Conservation (phyloP, 139 green algal species). For the Zygnema circumcarinatum region DNA sequence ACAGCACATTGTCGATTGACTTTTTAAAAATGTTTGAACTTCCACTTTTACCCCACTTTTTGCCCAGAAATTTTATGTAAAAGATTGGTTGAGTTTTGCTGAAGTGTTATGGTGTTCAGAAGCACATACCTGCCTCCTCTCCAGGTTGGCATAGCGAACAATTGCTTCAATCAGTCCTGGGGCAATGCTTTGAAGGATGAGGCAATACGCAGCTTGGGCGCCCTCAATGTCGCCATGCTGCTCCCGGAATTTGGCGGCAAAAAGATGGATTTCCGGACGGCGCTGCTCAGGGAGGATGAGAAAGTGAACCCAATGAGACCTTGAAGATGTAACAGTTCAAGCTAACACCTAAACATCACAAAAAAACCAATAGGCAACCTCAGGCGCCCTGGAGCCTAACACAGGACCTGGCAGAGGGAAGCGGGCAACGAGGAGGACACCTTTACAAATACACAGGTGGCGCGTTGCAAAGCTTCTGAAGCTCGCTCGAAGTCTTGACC, state of each 20-base stretch:
- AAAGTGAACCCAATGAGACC: background rate
- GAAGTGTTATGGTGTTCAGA: no score
- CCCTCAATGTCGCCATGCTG: conserved; percentile 64
- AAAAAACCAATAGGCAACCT: background rate
- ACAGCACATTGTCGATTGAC: no score
- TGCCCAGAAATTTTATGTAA: no score
- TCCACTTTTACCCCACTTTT: no score
- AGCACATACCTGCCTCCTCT: conserved; percentile 42
- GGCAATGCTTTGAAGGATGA: conserved; percentile 63
- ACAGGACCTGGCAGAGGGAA: background rate
- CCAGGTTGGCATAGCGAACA: conserved; percentile 51
- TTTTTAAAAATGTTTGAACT: no score
- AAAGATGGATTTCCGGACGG: conserved; percentile 71
- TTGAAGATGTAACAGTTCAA: background rate
- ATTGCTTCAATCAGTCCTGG: conserved; percentile 68
- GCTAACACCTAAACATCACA: conserved; percentile 10
- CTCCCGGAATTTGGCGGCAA: conserved; percentile 77
- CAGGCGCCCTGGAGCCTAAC: no score
- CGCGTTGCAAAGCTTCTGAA: conserved; percentile 66
- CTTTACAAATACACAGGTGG: conserved; percentile 73
- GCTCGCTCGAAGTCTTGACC: conserved; percentile 27
- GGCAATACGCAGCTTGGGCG: conserved; percentile 62
- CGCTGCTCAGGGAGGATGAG: background rate
- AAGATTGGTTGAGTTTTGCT: no score
- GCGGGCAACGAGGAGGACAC: background rate